Base-by-base conservation (phyloP, 257 asterid genomes). In the Coffea eugenioides region DNA sequence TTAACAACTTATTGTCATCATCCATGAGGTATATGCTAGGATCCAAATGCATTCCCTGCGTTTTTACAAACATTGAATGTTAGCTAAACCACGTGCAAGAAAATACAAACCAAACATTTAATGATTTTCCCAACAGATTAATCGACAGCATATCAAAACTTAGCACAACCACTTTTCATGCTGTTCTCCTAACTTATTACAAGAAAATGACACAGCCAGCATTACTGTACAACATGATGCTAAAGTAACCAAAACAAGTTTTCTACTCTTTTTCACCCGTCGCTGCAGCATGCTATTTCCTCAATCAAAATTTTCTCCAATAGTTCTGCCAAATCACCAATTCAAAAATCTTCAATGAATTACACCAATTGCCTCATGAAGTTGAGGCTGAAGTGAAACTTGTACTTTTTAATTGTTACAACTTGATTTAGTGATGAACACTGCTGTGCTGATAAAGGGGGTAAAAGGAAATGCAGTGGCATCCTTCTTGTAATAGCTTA, bases 21-120 rank as follows among this genome's bases (percentile, higher is more conserved):
- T 96, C 97, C 97, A 96, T 94, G 71, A 94, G 86, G 84, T 96
- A 96, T 73, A 96, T 96, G 86, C 97, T 96, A 36, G 98, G 99
- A 88, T 94, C 98, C 92, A 96, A 88, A 90, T 96, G 98, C 87
- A 92, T 94, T 77, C 98, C 99, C 99, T 96, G 97, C 70, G 87
- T 79, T 84, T 75, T 67, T 69, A 65, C 51, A 83, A 62, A 49
- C 68, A 73, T 41, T 46, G 69, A 68, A 52, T 31, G 51, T 41
- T 31, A 83, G 75, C 73, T 25, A 69, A 57, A 74, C 59, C 48
- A 77, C 71, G 45, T 3, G 70, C 61, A 6, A 46, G 68, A 71
- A 74, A 62, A 39, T 74, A 76, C 10, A 20, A 59, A 41, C 27
- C 20, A 4, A 41, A 46, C 65, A 59, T 43, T 57, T 54, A 71